Evolutionary conservation across 495 filamentous ascomycete species (phyloP).

Genomic region (Tirmania nivea): DNA sequence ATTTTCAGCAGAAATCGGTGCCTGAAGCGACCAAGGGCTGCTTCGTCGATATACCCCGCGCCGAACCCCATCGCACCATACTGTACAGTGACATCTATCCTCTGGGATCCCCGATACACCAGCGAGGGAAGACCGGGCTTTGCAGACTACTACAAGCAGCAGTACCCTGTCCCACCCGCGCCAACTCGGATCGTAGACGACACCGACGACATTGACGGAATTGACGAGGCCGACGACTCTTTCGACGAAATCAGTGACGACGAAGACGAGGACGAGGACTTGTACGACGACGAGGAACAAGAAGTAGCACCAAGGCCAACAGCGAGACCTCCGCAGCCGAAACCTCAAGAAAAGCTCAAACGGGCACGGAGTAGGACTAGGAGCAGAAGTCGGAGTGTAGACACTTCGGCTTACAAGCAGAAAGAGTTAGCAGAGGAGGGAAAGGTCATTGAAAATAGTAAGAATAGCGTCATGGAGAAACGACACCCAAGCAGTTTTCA

Average conservation of each 20-base stretch:
- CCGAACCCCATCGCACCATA: not conserved
- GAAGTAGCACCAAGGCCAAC: not conserved
- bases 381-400: not conserved
- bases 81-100: constrained; percentile 22
- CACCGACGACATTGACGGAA: not conserved
- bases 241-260: not conserved
- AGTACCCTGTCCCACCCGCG: constrained; percentile 1
- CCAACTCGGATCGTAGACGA: constrained; percentile 5
- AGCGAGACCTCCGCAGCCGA: not conserved
- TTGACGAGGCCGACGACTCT: not conserved
- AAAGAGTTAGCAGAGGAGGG: not conserved
- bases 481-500: constrained; percentile 89
- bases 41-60: not conserved
- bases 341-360: not conserved
- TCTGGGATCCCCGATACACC: constrained; percentile 25
- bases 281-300: not conserved
- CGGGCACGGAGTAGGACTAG: not conserved
- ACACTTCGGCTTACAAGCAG: not conserved
- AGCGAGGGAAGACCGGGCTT: constrained; percentile 16
- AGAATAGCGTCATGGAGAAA: constrained; percentile 27
- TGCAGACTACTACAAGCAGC: constrained; percentile 4
- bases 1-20: not conserved
- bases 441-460: not conserved
- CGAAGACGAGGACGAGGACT: not conserved
- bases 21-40: not conserved